These are phyloP conservation scores for Yarrowia osloensis DNA, from an alignment of 805 yeast genomes.

Conservation along the genomic window DNA sequence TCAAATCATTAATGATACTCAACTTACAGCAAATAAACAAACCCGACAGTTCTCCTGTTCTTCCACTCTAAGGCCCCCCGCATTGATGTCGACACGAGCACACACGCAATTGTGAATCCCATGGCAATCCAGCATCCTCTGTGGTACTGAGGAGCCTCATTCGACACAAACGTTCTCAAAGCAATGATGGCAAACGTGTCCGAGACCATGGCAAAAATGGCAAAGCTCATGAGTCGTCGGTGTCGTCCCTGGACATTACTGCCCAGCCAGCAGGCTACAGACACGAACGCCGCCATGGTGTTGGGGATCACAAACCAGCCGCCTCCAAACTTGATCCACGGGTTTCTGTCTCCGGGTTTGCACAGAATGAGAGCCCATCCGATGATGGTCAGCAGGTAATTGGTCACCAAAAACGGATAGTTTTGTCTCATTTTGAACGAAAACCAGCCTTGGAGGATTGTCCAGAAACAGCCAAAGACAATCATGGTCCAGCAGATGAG, in stretches of 20 bases:
- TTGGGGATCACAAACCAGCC: slow-evolving; percentile 11
- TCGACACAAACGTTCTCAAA: neutral
- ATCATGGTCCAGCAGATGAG: slow-evolving; percentile 14
- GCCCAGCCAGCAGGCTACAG: neutral
- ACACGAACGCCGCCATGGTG: neutral
- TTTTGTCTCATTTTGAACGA: neutral
- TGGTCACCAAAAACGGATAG: neutral
- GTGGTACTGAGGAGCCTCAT: neutral
- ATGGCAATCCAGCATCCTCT: slow-evolving; percentile 4
- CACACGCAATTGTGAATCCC: neutral
- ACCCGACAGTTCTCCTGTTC: neutral
- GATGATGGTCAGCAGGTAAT: neutral
- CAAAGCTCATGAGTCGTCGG: neutral
- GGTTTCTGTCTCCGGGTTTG: neutral
- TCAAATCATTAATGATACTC: too few relatives aligned
- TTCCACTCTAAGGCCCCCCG: neutral
- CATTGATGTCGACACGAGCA: neutral
- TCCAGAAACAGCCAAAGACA: neutral
- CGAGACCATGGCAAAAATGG: neutral
- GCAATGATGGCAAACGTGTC: neutral
- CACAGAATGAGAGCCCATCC: slow-evolving; percentile 6
- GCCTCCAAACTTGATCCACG: slow-evolving; percentile 2
- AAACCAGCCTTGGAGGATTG: neutral
- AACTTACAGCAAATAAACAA: neutral
- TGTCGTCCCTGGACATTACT: neutral